A percentile compares a stretch with the other conserved stretches of the same genome.
phyloP scores from a whole-genome alignment of 305 asterid species.

The Fraxinus platypoda region DNA sequence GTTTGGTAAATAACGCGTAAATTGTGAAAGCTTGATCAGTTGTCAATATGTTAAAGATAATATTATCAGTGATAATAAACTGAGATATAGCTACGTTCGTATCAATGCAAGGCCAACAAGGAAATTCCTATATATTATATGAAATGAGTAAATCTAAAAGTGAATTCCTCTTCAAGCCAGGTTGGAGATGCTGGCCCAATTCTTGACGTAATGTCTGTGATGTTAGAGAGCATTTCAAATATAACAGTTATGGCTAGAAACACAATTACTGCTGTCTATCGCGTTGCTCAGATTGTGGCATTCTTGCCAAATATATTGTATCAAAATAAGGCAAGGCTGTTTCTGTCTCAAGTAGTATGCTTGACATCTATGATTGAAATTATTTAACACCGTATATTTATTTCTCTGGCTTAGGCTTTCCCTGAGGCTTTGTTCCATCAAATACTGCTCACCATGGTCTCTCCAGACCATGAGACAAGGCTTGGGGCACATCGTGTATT shows the following conservation, averaged over 20 bases:
- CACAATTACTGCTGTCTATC: conserved; percentile 75
- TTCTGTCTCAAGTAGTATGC: conserved; percentile 20
- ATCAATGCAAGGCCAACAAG: neutral
- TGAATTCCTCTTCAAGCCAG: conserved; percentile 41
- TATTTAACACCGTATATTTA: conserved; percentile 5
- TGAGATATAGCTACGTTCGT: neutral
- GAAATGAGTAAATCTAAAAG: conserved; percentile 25
- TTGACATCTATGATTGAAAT: conserved; percentile 8
- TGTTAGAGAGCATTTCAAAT: conserved; percentile 86
- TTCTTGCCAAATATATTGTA: conserved; percentile 66
- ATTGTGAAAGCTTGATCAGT: neutral
- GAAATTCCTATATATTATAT: neutral
- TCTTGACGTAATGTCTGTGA: conserved; percentile 91
- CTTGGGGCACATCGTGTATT: conserved; percentile 79
- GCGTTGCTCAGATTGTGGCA: conserved; percentile 82
- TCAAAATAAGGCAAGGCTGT: conserved; percentile 68
- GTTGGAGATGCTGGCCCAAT: conserved; percentile 97
- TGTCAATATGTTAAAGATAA: neutral
- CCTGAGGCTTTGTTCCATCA: conserved; percentile 86
- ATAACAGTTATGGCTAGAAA: conserved; percentile 80
- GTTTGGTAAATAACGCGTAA: neutral
- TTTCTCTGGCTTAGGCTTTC: conserved; percentile 51
- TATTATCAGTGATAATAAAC: neutral
- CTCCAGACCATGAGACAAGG: conserved; percentile 74
- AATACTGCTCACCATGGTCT: conserved; percentile 69